Evolutionary conservation across 208 protist species (phyloP).

Genomic region (Leptomonas pyrrhocoris): DNA sequence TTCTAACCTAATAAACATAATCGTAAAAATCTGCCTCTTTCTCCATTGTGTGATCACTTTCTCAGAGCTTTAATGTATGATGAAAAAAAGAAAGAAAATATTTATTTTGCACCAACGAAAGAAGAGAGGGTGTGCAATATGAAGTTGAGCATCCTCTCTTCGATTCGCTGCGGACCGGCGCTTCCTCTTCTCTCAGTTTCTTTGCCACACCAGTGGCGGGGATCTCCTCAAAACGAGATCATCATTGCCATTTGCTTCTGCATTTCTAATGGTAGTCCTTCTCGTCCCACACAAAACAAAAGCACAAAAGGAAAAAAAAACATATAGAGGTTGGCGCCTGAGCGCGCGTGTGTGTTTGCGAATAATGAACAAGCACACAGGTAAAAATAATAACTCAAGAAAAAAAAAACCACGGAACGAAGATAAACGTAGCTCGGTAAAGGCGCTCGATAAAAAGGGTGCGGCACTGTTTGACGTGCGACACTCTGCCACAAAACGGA

Average conservation of each 20-base stretch:
- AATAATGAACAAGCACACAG: too few species aligned
- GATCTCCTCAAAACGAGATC: not conserved
- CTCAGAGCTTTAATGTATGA: not conserved
- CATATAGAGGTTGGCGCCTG: not conserved
- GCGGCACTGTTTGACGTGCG: conserved; percentile 8
- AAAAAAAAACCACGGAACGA: not conserved
- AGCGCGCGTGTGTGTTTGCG: too few species aligned
- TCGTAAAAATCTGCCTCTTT: not conserved
- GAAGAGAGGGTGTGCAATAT: not conserved
- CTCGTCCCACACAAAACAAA: not conserved
- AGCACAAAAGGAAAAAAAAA: not conserved
- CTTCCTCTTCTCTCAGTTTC: too few species aligned
- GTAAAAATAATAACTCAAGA: too few species aligned
- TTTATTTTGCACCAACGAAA: not conserved
- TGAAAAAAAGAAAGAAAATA: conserved; percentile 1
- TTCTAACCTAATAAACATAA: conserved; percentile 23
- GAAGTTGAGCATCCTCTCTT: not conserved
- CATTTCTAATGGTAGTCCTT: not conserved
- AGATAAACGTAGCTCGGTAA: conserved; percentile 11
- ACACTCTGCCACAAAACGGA: not conserved
- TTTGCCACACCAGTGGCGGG: not conserved
- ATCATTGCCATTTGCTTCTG: not conserved
- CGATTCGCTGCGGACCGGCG: not conserved
- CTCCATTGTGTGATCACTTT: not conserved
- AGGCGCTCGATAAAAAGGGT: conserved; percentile 12